Evolutionary conservation across 2,329 filamentous ascomycete genomes (phyloP).

Genomic region (Fusarium chuoi): DNA sequence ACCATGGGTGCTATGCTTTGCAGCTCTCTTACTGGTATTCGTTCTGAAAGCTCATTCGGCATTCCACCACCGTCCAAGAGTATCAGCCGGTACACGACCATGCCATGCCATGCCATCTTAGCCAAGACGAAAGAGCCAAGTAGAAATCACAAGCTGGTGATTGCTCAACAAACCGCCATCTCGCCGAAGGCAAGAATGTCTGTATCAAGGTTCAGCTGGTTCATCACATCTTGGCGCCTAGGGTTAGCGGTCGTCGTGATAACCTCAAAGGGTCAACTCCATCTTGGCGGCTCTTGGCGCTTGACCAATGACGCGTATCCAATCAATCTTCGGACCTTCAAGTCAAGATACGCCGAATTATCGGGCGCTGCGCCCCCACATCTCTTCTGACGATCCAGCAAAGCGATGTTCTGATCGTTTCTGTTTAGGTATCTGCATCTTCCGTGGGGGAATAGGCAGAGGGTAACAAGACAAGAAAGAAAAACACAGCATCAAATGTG

Average conservation of each 20-base stretch:
- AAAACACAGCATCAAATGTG: neutral
- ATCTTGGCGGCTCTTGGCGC: constrained; percentile 40
- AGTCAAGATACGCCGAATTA: constrained; percentile 17
- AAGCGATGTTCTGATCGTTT: constrained; percentile 5
- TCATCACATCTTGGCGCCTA: constrained; percentile 26
- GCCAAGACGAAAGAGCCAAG: constrained; percentile 7
- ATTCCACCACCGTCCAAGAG: constrained; percentile 22
- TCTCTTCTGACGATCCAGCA: neutral
- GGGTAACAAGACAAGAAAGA: neutral
- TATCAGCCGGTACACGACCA: constrained; percentile 1
- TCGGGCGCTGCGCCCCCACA: neutral
- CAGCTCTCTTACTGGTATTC: neutral
- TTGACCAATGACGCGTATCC: constrained; percentile 30
- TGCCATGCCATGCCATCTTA: neutral
- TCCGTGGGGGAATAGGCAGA: constrained; percentile 3
- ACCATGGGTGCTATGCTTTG: neutral
- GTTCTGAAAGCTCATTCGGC: constrained; percentile 7
- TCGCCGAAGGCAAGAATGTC: constrained; percentile 29
- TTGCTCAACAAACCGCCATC: constrained; percentile 30
- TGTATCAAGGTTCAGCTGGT: constrained; percentile 39
- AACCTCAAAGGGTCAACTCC: constrained; percentile 21
- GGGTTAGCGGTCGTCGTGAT: constrained; percentile 27
- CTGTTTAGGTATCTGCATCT: constrained; percentile 4
- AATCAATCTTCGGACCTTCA: constrained; percentile 14
- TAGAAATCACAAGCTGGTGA: neutral